Conservation (phyloP, 805 yeast genomes). For the Ogataea pilisensis region DNA sequence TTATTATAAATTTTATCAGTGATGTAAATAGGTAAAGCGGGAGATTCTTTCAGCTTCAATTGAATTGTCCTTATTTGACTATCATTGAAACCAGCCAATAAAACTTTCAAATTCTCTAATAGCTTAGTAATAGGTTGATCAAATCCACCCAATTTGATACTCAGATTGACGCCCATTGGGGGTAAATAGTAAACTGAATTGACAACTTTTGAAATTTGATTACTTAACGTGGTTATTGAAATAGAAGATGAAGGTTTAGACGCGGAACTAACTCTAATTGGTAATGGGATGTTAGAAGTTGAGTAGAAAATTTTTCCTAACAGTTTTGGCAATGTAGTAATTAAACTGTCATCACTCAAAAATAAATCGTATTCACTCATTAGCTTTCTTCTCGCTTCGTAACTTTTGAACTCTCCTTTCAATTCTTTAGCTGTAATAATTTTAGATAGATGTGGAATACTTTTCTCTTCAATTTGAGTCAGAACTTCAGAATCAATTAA, state of each 20-base stretch:
- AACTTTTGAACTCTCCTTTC: conserved; percentile 83
- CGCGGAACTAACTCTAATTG: conserved; percentile 45
- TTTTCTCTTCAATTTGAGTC: conserved; percentile 42
- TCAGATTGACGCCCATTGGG: conserved; percentile 69
- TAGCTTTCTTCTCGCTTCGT: conserved; percentile 79
- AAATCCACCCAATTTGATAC: conserved; percentile 61
- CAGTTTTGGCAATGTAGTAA: conserved; percentile 75
- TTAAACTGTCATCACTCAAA: conserved; percentile 77
- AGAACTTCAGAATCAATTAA: conserved; percentile 41
- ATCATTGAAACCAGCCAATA: conserved; percentile 43
- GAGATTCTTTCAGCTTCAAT: conserved; percentile 67
- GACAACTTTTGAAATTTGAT: conserved; percentile 56
- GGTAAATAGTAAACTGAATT: conserved; percentile 57
- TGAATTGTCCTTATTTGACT: conserved; percentile 51
- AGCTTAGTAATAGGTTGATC: conserved; percentile 45
- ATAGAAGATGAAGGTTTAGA: conserved; percentile 21
- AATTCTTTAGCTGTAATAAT: conserved; percentile 71
- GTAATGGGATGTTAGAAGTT: conserved; percentile 59
- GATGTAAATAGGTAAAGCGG: conserved; percentile 79
- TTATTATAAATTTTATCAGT: conserved; percentile 52
- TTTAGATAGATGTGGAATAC: conserved; percentile 43
- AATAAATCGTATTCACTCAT: conserved; percentile 66
- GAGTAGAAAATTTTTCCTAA: conserved; percentile 77
- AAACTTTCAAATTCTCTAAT: conserved; percentile 55
- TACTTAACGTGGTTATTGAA: conserved; percentile 47